These are phyloP conservation scores for Lithohypha guttulata DNA, from an alignment of 2,329 filamentous ascomycete species.

Conservation along the genomic window DNA sequence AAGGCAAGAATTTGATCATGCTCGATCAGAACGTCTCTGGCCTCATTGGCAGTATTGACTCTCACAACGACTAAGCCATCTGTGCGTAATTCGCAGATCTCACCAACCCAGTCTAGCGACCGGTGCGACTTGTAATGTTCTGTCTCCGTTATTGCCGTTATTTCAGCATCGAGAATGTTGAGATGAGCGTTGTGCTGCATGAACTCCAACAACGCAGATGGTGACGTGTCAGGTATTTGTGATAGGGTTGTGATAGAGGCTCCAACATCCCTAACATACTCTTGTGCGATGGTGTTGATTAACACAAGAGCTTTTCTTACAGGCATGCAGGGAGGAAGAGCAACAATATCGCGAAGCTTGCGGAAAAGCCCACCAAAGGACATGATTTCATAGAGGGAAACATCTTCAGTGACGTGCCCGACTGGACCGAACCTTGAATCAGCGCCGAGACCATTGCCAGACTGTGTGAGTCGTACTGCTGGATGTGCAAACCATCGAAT, in stretches of 20 bases:
- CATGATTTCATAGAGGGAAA: conserved; percentile 49
- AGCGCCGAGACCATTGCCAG: conserved; percentile 29
- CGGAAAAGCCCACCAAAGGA: conserved; percentile 40
- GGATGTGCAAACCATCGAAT: conserved; percentile 43
- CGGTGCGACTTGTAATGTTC: conserved; percentile 1
- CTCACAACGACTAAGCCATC: conserved; percentile 45
- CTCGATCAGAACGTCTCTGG: conserved; percentile 39
- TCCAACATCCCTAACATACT: conserved; percentile 2
- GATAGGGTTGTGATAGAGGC: conserved; percentile 4
- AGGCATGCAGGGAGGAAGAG: conserved; percentile 29
- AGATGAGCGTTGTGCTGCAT: conserved; percentile 7
- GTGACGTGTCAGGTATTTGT: not conserved
- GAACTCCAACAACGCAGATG: conserved; percentile 1
- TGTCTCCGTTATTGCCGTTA: not conserved
- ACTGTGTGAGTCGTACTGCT: conserved; percentile 27
- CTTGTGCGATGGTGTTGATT: not conserved
- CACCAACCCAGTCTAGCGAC: conserved; percentile 42
- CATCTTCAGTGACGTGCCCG: conserved; percentile 34
- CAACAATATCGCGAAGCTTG: conserved; percentile 43
- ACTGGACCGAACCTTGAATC: conserved; percentile 35
- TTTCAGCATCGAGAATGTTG: not conserved
- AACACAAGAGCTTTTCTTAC: not conserved
- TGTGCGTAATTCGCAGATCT: conserved; percentile 43
- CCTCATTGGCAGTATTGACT: conserved; percentile 40
- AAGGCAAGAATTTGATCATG: conserved; percentile 41